Evolutionary conservation across 1,284 basidiomycete species (phyloP).

Genomic region (Fistulinella cinereoalba): DNA sequence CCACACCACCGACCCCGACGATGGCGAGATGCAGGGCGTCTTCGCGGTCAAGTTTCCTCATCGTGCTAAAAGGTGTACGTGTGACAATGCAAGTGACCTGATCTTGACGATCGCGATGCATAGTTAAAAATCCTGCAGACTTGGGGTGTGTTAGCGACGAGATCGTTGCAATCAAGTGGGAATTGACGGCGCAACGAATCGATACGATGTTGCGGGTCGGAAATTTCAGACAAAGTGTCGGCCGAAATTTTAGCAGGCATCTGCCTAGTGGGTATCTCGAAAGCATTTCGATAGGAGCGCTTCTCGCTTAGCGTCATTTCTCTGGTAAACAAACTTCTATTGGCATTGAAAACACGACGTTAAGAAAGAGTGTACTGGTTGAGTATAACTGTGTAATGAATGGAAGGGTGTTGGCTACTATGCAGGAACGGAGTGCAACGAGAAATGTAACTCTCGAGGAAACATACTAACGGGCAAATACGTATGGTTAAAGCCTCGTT

Average conservation of each 20-base stretch:
- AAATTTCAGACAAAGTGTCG: conserved; percentile 3
- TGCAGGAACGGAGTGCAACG: conserved; percentile 18
- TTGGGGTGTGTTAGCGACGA: conserved; percentile 5
- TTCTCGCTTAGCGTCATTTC: too few species aligned
- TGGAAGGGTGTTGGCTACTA: conserved; percentile 24
- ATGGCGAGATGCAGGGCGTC: conserved; percentile 61
- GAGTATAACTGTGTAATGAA: conserved; percentile 23
- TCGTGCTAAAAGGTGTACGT: conserved; percentile 5
- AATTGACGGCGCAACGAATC: conserved; percentile 1
- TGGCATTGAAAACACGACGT: conserved; percentile 21
- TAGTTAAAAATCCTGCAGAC: background rate
- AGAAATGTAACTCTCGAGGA: conserved; percentile 21
- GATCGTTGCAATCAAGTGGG: conserved; percentile 9
- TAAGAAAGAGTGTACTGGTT: conserved; percentile 31
- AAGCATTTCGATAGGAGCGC: too few species aligned
- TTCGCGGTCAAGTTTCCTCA: conserved; percentile 14
- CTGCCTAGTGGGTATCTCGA: background rate
- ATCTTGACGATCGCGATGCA: conserved; percentile 1
- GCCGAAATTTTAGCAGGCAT: conserved; percentile 5
- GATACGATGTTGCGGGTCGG: background rate
- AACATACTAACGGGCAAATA: conserved; percentile 22
- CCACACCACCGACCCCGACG: conserved; percentile 87
- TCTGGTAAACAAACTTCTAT: conserved; percentile 24
- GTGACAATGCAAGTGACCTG: conserved; percentile 2
- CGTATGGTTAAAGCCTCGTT: conserved; percentile 21